Conservation (phyloP, 352 stramenopile genomes). For the Phytopythium kandeliae region DNA sequence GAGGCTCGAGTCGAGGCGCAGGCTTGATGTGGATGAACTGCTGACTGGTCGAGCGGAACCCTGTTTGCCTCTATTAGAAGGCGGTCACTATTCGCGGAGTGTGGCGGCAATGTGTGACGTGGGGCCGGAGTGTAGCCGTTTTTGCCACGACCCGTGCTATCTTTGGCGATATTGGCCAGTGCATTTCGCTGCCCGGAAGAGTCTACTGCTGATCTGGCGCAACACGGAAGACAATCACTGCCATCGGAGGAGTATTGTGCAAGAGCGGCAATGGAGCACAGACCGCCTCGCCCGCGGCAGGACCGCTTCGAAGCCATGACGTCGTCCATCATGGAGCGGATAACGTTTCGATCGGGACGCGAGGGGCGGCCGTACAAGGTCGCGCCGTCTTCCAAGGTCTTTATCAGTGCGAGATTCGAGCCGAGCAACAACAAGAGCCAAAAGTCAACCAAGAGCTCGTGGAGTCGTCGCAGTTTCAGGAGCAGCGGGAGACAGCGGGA, state of each 20-base stretch:
- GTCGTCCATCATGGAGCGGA: conserved; percentile 5
- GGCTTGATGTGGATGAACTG: neutral
- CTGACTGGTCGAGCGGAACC: neutral
- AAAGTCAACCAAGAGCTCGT: neutral
- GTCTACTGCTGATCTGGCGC: neutral
- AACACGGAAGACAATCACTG: neutral
- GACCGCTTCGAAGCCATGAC: conserved; percentile 8
- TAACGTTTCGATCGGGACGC: conserved; percentile 2
- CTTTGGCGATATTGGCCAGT: neutral
- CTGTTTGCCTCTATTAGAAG: no score
- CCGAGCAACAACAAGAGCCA: neutral
- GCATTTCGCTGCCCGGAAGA: neutral
- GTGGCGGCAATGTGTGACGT: neutral
- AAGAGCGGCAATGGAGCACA: neutral
- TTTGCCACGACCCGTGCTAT: neutral
- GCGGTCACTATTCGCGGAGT: no score
- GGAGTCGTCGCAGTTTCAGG: neutral
- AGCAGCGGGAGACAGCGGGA: neutral
- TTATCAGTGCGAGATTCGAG: neutral
- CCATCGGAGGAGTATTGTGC: neutral
- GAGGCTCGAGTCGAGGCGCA: no score
- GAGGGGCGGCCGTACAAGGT: neutral
- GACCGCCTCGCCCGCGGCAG: conserved; percentile 3
- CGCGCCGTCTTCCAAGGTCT: conserved; percentile 2
- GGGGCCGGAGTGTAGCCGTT: neutral